Conservation (phyloP, 1,284 basidiomycete genomes). For the Ustilago hordei region DNA sequence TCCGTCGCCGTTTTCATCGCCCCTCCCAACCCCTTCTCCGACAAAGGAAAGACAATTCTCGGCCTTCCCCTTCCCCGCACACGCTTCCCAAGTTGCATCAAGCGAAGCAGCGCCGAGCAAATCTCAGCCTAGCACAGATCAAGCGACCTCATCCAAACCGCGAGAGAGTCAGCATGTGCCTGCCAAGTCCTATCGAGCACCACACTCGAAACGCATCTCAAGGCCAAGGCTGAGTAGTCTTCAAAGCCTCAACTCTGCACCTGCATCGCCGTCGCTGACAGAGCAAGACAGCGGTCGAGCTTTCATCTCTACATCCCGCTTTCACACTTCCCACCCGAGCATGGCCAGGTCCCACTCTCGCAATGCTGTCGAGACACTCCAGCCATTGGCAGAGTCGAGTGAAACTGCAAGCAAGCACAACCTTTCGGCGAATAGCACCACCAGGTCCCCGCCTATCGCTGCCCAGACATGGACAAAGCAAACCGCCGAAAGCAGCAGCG, state of each 20-base stretch:
- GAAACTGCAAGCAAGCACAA: constrained; percentile 8
- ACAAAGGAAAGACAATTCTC: constrained; percentile 33
- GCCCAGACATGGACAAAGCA: constrained; percentile 9
- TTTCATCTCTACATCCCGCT: constrained; percentile 29
- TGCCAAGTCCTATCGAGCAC: constrained; percentile 12
- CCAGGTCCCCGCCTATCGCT: constrained; percentile 9
- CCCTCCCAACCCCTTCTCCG: constrained; percentile 36
- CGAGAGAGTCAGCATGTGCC: not conserved
- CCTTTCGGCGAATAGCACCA: not conserved
- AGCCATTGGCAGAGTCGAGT: constrained; percentile 45
- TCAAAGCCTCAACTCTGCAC: constrained; percentile 48
- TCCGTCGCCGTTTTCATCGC: constrained; percentile 40
- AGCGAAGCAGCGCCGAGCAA: constrained; percentile 14
- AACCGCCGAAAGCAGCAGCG: constrained; percentile 11
- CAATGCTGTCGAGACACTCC: constrained; percentile 41
- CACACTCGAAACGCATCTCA: constrained; percentile 19
- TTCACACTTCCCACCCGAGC: constrained; percentile 26
- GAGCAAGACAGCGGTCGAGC: constrained; percentile 43
- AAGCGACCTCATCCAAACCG: not conserved
- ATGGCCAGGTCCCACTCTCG: constrained; percentile 30
- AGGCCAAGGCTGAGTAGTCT: constrained; percentile 41
- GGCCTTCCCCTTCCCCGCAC: constrained; percentile 7
- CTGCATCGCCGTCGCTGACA: constrained; percentile 43
- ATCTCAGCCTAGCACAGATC: not conserved
- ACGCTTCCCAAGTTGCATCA: not conserved